Base-by-base conservation (phyloP, 2,329 filamentous ascomycete species). In the Penicillium vulpinum region DNA sequence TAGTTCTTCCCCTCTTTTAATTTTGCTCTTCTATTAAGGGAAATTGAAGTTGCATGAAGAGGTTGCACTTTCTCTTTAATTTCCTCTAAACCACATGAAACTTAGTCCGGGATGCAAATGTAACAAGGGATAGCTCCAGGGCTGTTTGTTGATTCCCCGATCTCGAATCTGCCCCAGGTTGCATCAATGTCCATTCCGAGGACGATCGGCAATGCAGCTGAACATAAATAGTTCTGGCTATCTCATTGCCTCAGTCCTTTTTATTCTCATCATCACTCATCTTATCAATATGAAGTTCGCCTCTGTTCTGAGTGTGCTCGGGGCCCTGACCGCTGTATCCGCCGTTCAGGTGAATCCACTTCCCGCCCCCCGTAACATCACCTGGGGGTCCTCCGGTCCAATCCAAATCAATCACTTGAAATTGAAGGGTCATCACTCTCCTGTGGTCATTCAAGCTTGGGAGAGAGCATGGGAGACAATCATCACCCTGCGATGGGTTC, bases 301-400 rank as follows among this genome's bases (percentile, higher is more conserved):
- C 50, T 55, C 59, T 33, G 51, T 72, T 26, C 59, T 67, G 43
- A 59, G 65, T 54, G 66, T 58, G 46, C 61, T 70, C 41, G 65
- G 70, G 52, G 67, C 76, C 54, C 69, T 77, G 59, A 71, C 69
- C 33, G 58, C 71, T 29, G 75, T 72, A 51, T 69, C 74, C 38
- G 80, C 80, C 29, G 79, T 84, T 51, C 71, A 73, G 39, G 81
- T 80, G 56, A 83, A 84, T 62, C 82, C 82, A 54, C 76, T 84
- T 40, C 81, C 82, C 46, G 81, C 81, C 44, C 82, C 82, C 7
- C 75, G 76, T 53, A 76, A 75, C 56, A 83, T 84, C 63, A 77
- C 75, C 51, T 84, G 81, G 81, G 81, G 80, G 16, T 72, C 72
- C 15, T 78, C 79, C 3, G 82, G 81, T n/a, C 76, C 81, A 33